These are phyloP conservation scores for Tetracladium maxilliforme DNA, from an alignment of 2,329 filamentous ascomycete species.

Conservation along the genomic window DNA sequence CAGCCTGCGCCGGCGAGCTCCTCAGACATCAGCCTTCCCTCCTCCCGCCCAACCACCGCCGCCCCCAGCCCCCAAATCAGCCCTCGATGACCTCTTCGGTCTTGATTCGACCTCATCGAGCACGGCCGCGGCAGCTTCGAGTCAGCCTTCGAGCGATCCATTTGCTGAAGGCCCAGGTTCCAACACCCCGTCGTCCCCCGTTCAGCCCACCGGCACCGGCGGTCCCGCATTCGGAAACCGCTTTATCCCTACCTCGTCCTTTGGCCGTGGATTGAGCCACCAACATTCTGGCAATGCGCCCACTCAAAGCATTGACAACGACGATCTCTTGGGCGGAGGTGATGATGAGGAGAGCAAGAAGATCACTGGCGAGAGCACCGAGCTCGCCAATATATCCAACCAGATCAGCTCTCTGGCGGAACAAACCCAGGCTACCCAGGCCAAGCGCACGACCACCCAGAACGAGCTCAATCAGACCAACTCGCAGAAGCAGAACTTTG, in stretches of 20 bases:
- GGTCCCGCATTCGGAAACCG: too few species aligned
- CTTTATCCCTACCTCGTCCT: slow-evolving; percentile 83
- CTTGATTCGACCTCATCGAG: slow-evolving; percentile 57
- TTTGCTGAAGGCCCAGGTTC: slow-evolving; percentile 60
- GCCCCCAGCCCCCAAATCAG: slow-evolving; percentile 51
- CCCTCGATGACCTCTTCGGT: slow-evolving; percentile 86
- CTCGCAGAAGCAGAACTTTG: slow-evolving; percentile 85
- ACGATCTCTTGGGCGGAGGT: slow-evolving; percentile 82
- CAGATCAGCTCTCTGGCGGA: slow-evolving; percentile 83
- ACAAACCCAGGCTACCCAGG: slow-evolving; percentile 88
- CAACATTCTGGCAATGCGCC: slow-evolving; percentile 60
- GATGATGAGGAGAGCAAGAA: slow-evolving; percentile 82
- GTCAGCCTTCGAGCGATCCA: slow-evolving; percentile 44
- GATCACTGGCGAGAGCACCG: slow-evolving; percentile 75
- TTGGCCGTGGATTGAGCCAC: slow-evolving; percentile 68
- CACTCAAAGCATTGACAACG: slow-evolving; percentile 20
- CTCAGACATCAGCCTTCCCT: slow-evolving; percentile 24
- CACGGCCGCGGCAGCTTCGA: slow-evolving; percentile 27
- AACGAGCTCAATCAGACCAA: slow-evolving; percentile 69
- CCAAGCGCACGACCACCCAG: slow-evolving; percentile 64
- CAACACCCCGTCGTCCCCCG: slow-evolving; percentile 17
- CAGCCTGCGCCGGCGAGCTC: slow-evolving; percentile 53
- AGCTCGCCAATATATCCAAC: slow-evolving; percentile 90
- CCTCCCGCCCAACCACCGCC: slow-evolving; percentile 22
- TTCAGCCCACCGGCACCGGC: slow-evolving; percentile 4